Evolutionary conservation across 495 filamentous ascomycete species (phyloP), one percentile per base, ranked within the genome.

Genomic region (Neurospora sp.): DNA sequence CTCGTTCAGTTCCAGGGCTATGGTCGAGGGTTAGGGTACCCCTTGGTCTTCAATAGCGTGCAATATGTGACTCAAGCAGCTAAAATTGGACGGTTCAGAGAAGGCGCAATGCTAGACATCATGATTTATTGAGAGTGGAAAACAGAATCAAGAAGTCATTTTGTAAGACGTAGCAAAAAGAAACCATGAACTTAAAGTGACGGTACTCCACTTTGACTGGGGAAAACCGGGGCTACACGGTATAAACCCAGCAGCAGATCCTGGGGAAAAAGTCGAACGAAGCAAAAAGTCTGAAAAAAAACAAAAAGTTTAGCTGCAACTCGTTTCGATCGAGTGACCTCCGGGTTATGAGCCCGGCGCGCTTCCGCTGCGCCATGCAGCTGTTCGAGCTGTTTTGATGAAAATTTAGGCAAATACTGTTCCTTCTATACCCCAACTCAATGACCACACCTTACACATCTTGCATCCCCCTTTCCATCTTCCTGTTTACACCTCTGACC

Each of bases 271-370:
- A 18, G 41, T n/a, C 38, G 27, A 71, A 35, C 40, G 9, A 22
- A 9, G 22, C n/a, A 31, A 31, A 12, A 39, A 10, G 22, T 42
- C 12, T 18, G n/a, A 20, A 38, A 48, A 48, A 44, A 71, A 16
- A 37, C 27, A 6, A 16, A 31, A 66, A 48, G 46, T 1, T 39
- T 72, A 72, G 71, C 71, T 38, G 71, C 71, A 61, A 72, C 71
- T 72, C 71, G 71, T 72, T 72, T 72, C 71, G 71, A 72, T 72
- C 71, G 71, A 72, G 71, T 72, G 71, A 72, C 70, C 70, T 72
- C 70, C 70, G 70, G 70, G 70, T 72, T 72, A 72, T 72, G 70
- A 72, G 70, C 70, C 70, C 71, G 71, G 71, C 71, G 71, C 71
- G 71, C 71, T 72, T 72, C 71, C 71, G 71, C 71, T 72, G 71